These are phyloP conservation scores for Aspergillus piperis DNA, from an alignment of 2,329 filamentous ascomycete genomes.

Conservation along the genomic window DNA sequence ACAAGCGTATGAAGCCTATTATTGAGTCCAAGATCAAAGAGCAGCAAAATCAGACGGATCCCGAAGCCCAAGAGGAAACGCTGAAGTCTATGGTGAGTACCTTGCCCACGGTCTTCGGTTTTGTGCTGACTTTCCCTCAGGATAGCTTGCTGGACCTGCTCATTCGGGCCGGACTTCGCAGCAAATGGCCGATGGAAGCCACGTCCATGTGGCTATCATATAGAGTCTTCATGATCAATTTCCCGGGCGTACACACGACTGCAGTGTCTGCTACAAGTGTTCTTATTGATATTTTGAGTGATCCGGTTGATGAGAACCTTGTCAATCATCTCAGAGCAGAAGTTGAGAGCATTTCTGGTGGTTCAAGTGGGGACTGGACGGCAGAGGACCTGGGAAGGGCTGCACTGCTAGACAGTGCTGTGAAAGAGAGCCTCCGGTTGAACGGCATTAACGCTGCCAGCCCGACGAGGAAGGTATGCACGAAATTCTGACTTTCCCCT, in stretches of 20 bases:
- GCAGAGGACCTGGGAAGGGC: slow-evolving; percentile 13
- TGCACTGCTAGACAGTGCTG: slow-evolving; percentile 13
- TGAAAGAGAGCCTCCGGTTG: slow-evolving; percentile 17
- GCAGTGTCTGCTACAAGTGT: slow-evolving; percentile 17
- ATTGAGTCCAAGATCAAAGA: slow-evolving; percentile 15
- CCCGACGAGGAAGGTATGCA: slow-evolving; percentile 12
- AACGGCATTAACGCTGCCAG: slow-evolving; percentile 20
- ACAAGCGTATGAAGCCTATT: slow-evolving; percentile 15
- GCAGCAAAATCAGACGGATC: slow-evolving; percentile 7
- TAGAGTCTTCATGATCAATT: slow-evolving; percentile 19
- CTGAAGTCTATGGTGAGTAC: slow-evolving; percentile 7
- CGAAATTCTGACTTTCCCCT: too few relatives aligned
- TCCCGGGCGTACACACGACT: slow-evolving; percentile 19
- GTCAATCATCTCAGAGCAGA: slow-evolving; percentile 10
- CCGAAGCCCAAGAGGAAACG: slow-evolving; percentile 5
- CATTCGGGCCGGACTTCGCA: slow-evolving; percentile 13
- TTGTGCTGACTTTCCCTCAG: neutral
- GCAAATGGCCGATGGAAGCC: slow-evolving; percentile 18
- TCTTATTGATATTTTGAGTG: slow-evolving; percentile 16
- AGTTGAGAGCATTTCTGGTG: slow-evolving; percentile 7
- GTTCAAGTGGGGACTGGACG: slow-evolving; percentile 9
- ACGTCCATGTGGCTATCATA: slow-evolving; percentile 19
- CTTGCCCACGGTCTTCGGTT: neutral
- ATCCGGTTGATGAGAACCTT: slow-evolving; percentile 1
- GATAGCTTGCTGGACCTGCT: slow-evolving; percentile 17